Evolutionary conservation across 257 asterid species (phyloP), one percentile per base, ranked within the genome.

Genomic region (Scutellaria galericulata): DNA sequence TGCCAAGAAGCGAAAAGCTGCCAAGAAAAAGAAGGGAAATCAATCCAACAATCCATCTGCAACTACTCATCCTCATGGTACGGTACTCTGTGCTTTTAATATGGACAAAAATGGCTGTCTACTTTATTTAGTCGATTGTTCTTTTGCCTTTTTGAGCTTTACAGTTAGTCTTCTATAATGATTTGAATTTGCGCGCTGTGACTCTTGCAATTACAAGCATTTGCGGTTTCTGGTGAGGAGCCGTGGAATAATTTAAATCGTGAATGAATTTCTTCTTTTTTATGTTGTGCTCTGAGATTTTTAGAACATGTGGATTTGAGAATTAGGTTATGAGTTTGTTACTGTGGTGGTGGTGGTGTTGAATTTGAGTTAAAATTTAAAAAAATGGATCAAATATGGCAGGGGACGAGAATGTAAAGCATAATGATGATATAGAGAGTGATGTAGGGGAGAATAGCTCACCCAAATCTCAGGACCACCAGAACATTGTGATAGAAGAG

Each of bases 381-480:
- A 64, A 12, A 63, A 75, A 68, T 81, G 81, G 69, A 76, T 76
- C 70, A 39, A 78, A 66, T 79, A 62, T 85, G 80, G 62, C 69
- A 87, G 97, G 87, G 42, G 82, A 85, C 70, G 88, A 81, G 60
- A 83, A 78, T 58, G 41, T 70, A 78, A 83, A 83, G 66, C 79
- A 74, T 12, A 68, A 70, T 9, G 80, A 70, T 1, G 80, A 62
- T 53, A 54, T 44, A 52, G 78, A 60, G 14, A 72, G 79, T 12
- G 81, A 78, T 45, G 81, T 27, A 47, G 71, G 80, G 60, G 82
- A 75, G 71, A 57, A 66, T 18, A 60, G 71, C 56, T 70, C 82
- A 3, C 78, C 80, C 11, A 72, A 64, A 58, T 80, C 82, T 18
- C 75, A 74, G 50, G 79, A 69, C 55, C 54, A 18, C 44, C 68